These are phyloP conservation scores for Colletotrichum melonis DNA, from an alignment of 2,329 filamentous ascomycete genomes.

Conservation along the genomic window DNA sequence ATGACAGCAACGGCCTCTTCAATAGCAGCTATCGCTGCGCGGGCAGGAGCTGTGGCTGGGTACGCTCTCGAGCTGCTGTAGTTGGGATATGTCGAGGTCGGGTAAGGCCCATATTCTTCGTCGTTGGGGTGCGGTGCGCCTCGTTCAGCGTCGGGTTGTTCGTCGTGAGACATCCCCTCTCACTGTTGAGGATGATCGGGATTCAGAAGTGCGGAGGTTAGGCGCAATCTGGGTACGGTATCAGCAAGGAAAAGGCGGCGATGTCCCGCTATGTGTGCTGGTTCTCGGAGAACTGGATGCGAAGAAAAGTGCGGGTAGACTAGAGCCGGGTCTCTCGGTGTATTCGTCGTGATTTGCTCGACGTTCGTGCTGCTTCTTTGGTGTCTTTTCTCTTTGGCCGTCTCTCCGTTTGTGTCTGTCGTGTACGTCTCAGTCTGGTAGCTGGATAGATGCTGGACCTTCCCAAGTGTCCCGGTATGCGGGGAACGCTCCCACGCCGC, in stretches of 20 bases:
- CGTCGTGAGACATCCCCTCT: conserved; percentile 63
- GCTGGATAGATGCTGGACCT: conserved; percentile 28
- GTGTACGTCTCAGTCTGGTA: conserved; percentile 13
- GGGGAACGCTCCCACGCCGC: conserved; percentile 69
- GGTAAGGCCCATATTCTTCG: conserved; percentile 50
- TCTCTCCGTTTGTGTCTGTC: conserved; percentile 9
- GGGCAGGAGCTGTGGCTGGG: conserved; percentile 28
- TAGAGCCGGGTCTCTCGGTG: conserved; percentile 6
- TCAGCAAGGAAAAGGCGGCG: not conserved
- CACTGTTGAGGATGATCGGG: conserved; percentile 19
- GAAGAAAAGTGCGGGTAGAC: conserved; percentile 29
- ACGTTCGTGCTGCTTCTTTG: conserved; percentile 13
- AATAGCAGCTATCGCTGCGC: conserved; percentile 22
- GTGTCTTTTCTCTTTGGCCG: not conserved
- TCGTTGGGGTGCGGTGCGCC: conserved; percentile 42
- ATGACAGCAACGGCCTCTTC: conserved; percentile 35
- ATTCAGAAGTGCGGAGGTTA: conserved; percentile 1
- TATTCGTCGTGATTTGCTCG: not conserved
- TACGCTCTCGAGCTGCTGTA: conserved; percentile 37
- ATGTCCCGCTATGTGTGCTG: not conserved
- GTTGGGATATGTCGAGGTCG: conserved; percentile 38
- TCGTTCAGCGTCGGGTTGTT: conserved; percentile 48
- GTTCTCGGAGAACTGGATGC: not conserved
- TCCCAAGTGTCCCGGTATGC: conserved; percentile 58
- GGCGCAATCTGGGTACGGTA: not conserved